Evolutionary conservation across 192 early-diverging fungal species (phyloP).

Genomic region (Podochytrium sp.): DNA sequence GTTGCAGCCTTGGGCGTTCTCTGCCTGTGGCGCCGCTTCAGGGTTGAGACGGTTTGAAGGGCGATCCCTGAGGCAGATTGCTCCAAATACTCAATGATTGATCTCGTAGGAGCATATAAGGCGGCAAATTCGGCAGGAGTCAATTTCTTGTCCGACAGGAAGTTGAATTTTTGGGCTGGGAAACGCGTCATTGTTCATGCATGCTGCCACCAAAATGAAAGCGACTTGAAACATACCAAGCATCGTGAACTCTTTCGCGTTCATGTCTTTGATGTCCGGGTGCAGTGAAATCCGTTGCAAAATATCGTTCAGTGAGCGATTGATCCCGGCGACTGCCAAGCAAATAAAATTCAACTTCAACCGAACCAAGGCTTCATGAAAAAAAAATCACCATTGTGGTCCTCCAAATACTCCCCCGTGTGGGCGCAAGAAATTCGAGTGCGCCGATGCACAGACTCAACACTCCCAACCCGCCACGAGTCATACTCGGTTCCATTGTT

Average conservation of each 20-base stretch:
- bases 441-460: background rate
- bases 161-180: slow-evolving; percentile 13
- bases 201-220: background rate
- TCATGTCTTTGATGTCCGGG: slow-evolving; percentile 11
- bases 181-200: too few species aligned
- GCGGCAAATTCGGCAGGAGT: background rate
- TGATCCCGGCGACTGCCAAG: too few species aligned
- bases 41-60: background rate
- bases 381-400: slow-evolving; percentile 18
- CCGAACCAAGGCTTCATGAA: too few species aligned
- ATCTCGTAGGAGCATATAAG: slow-evolving; percentile 29
- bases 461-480: background rate
- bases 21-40: background rate
- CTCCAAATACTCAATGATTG: slow-evolving; percentile 32
- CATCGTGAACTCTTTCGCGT: slow-evolving; percentile 15
- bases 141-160: slow-evolving; percentile 8
- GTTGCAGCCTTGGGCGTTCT: background rate
- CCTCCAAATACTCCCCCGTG: slow-evolving; percentile 5
- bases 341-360: too few species aligned
- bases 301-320: background rate
- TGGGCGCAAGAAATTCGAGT: background rate
- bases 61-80: slow-evolving; percentile 20
- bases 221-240: slow-evolving; percentile 21
- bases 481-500: slow-evolving; percentile 2
- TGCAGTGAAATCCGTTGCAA: background rate